Evolutionary conservation across 2,329 filamentous ascomycete genomes (phyloP).

Genomic region (Lachnellula arida): DNA sequence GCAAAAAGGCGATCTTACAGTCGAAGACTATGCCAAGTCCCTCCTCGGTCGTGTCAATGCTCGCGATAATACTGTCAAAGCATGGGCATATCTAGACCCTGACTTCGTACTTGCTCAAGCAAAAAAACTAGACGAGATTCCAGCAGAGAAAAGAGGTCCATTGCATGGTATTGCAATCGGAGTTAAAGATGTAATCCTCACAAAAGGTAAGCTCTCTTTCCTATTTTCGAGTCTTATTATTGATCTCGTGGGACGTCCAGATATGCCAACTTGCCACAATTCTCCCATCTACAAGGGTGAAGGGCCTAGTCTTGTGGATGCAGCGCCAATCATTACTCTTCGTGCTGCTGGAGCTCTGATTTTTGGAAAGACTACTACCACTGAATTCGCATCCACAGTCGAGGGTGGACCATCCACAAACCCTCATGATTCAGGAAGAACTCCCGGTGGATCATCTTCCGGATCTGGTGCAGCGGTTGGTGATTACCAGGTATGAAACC

Average conservation of each 20-base stretch:
- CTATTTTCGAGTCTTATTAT: neutral
- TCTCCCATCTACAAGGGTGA: slow-evolving; percentile 49
- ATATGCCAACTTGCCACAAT: slow-evolving; percentile 54
- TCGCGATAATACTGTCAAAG: slow-evolving; percentile 43
- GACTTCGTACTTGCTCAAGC: slow-evolving; percentile 47
- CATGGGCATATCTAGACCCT: slow-evolving; percentile 46
- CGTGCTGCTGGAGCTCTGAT: slow-evolving; percentile 53
- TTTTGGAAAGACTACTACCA: slow-evolving; percentile 57
- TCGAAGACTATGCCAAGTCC: slow-evolving; percentile 45
- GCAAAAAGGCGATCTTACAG: slow-evolving; percentile 39
- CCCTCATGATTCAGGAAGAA: slow-evolving; percentile 47
- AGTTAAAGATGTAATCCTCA: slow-evolving; percentile 57
- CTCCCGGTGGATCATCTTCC: slow-evolving; percentile 63
- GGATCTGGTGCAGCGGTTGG: slow-evolving; percentile 63
- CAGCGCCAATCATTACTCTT: slow-evolving; percentile 47
- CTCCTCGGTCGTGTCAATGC: slow-evolving; percentile 42
- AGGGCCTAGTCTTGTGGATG: slow-evolving; percentile 44
- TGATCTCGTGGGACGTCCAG: slow-evolving; percentile 27
- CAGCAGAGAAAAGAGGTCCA: slow-evolving; percentile 44
- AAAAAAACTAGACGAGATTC: slow-evolving; percentile 44
- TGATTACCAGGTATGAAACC: slow-evolving; percentile 49
- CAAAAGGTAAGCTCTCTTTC: slow-evolving; percentile 37
- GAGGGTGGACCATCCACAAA: slow-evolving; percentile 52
- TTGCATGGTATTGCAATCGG: slow-evolving; percentile 55
- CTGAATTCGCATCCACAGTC: slow-evolving; percentile 57